phyloP scores from a whole-genome alignment of 495 filamentous ascomycete genomes.

The Penicillium desertorum region DNA sequence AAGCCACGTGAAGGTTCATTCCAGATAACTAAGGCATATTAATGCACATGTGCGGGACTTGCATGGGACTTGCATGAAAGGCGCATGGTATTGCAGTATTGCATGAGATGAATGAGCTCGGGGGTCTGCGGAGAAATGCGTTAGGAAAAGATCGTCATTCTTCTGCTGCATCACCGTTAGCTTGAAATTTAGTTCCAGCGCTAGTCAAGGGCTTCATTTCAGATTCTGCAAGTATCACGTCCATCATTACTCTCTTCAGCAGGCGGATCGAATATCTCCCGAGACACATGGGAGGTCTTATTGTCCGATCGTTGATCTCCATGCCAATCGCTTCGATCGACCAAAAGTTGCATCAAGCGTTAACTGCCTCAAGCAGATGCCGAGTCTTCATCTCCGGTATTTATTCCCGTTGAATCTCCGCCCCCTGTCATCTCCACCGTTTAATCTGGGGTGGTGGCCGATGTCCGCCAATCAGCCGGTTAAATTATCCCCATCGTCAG shows the following conservation, averaged over 20 bases:
- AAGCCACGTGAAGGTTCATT: neutral
- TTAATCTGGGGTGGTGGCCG: neutral
- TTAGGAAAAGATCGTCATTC: constrained; percentile 9
- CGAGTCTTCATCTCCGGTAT: neutral
- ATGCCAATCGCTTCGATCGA: constrained; percentile 1
- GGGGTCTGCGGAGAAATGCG: constrained; percentile 1
- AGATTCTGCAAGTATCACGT: neutral
- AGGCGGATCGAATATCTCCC: constrained; percentile 7
- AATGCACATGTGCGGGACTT: no score
- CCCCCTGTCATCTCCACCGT: constrained; percentile 21
- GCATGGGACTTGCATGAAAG: no score
- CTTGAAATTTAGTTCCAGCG: neutral
- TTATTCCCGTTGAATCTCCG: constrained; percentile 24
- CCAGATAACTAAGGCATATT: no score
- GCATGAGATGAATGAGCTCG: neutral
- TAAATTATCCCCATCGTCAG: neutral
- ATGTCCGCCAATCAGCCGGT: constrained; percentile 16
- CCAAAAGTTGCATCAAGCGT: neutral
- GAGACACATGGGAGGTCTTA: neutral
- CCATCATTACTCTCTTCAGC: constrained; percentile 5
- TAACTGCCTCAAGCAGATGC: neutral
- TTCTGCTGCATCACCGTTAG: neutral
- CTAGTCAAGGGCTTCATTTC: neutral
- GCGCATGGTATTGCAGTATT: no score
- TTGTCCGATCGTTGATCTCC: neutral